These are phyloP conservation scores for Lodderomyces theae DNA, from an alignment of 1,139 yeast species.

Conservation along the genomic window DNA sequence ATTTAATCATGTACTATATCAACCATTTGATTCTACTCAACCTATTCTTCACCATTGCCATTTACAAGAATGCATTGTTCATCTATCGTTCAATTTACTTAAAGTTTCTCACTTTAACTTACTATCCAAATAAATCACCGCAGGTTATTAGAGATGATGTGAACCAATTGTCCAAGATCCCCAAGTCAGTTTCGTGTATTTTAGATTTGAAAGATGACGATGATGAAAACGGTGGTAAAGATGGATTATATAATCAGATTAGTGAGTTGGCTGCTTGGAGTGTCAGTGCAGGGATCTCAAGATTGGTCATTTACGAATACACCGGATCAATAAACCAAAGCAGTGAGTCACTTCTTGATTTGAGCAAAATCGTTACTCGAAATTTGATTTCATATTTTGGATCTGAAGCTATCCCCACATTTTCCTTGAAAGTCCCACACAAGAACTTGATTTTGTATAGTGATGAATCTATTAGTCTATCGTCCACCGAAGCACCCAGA, in stretches of 20 bases:
- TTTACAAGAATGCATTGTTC: conserved; percentile 51
- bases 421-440: conserved; percentile 61
- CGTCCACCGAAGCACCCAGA: conserved; percentile 15
- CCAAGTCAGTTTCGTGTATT: conserved; percentile 71
- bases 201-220: conserved; percentile 68
- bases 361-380: conserved; percentile 57
- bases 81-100: conserved; percentile 55
- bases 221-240: conserved; percentile 85
- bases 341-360: conserved; percentile 44
- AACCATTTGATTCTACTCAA: conserved; percentile 42
- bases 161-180: conserved; percentile 66
- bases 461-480: conserved; percentile 4
- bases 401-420: conserved; percentile 60
- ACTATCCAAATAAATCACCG: conserved; percentile 82
- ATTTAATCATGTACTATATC: conserved; percentile 17
- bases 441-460: conserved; percentile 49
- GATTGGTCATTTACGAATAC: conserved; percentile 74
- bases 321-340: conserved; percentile 59
- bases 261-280: conserved; percentile 87
- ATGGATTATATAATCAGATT: conserved; percentile 73
- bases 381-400: conserved; percentile 77
- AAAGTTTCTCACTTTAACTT: conserved; percentile 60
- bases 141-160: conserved; percentile 85
- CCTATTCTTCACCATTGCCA: conserved; percentile 55
- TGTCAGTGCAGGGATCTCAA: conserved; percentile 75